Conservation (phyloP, 495 filamentous ascomycete genomes). For the Aspergillus funiculosus region DNA sequence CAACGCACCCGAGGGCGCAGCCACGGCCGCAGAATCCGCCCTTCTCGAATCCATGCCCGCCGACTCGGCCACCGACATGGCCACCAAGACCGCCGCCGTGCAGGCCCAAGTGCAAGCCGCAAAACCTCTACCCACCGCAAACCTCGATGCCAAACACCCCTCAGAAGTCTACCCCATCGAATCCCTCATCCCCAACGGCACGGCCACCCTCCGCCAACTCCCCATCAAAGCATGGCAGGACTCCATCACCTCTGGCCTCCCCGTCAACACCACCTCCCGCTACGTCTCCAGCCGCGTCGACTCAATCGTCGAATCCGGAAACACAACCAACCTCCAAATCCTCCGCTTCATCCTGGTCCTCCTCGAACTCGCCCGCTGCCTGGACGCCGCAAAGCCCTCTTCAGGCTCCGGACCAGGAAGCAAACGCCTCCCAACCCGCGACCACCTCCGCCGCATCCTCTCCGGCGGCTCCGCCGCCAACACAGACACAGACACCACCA, state of each 20-base stretch:
- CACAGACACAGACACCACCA: slow-evolving; percentile 6
- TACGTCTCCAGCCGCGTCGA: slow-evolving; percentile 62
- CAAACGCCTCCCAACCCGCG: slow-evolving; percentile 38
- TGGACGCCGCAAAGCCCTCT: slow-evolving; percentile 27
- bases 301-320: slow-evolving; percentile 49
- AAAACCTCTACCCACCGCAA: slow-evolving; percentile 74
- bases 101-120: slow-evolving; percentile 59
- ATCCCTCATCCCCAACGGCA: slow-evolving; percentile 52
- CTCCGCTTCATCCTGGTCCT: slow-evolving; percentile 54
- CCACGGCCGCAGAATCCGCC: slow-evolving; percentile 54
- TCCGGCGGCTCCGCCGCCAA: slow-evolving; percentile 28
- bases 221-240: slow-evolving; percentile 73
- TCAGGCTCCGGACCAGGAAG: slow-evolving; percentile 27
- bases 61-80: slow-evolving; percentile 52
- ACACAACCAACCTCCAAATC: slow-evolving; percentile 53
- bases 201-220: slow-evolving; percentile 49
- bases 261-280: slow-evolving; percentile 52
- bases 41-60: slow-evolving; percentile 56
- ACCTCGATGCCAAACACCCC: slow-evolving; percentile 64
- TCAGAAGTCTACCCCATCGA: slow-evolving; percentile 76
- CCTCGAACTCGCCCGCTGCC: slow-evolving; percentile 55
- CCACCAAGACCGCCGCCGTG: slow-evolving; percentile 55
- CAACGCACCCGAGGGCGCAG: slow-evolving; percentile 39
- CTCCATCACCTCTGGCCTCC: slow-evolving; percentile 49
- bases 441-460: slow-evolving; percentile 38